Percentiles rank a stretch among this genome's conserved stretches.
Evolutionary conservation across 1,284 basidiomycete genomes (phyloP).

Genomic region (Cutaneotrichosporon sp.): DNA sequence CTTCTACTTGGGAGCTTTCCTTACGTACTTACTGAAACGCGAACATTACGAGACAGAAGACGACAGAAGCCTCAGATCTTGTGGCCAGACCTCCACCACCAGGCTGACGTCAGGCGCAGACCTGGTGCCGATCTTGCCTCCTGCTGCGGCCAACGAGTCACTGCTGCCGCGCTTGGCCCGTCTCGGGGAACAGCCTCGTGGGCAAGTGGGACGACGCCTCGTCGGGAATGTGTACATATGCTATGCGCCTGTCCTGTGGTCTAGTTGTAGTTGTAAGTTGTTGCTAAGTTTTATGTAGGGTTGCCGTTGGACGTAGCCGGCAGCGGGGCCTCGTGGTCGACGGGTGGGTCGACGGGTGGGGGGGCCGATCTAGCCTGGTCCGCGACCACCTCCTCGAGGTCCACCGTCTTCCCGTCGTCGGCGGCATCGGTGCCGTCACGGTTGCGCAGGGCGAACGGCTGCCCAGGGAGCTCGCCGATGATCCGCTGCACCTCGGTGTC

Average conservation of each 20-base stretch:
- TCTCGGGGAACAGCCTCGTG: no score
- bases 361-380: not conserved
- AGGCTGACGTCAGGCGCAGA: no score
- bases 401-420: not conserved
- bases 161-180: no score
- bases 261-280: not conserved
- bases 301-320: not conserved
- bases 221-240: not conserved
- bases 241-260: not conserved
- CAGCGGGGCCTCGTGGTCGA: not conserved
- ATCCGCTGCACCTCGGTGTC: constrained; percentile 34
- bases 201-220: no score
- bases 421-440: constrained; percentile 15
- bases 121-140: no score
- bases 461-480: constrained; percentile 20
- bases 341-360: not conserved
- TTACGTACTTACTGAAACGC: not conserved
- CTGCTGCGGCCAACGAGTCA: no score
- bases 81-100: no score
- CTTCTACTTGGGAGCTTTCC: no score
- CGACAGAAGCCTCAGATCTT: not conserved
- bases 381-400: not conserved
- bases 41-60: not conserved
- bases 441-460: constrained; percentile 20
- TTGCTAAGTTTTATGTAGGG: not conserved